A percentile compares a stretch with the other conserved stretches of the same genome.
Conservation (phyloP, 2,329 filamentous ascomycete species). For the Bipolaris zeicola region DNA sequence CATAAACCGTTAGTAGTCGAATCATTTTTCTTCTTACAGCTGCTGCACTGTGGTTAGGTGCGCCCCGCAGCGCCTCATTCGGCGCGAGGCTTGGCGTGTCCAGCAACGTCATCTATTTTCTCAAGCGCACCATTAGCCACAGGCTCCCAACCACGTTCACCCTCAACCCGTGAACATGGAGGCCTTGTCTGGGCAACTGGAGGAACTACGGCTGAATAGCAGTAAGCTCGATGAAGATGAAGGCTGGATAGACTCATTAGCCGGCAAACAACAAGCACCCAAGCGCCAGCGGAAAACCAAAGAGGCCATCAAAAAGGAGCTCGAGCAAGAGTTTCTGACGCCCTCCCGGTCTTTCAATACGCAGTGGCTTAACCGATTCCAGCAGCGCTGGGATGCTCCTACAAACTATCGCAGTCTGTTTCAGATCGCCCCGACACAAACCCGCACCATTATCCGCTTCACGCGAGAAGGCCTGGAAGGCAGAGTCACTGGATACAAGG, state of each 20-base stretch:
- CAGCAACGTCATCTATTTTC: conserved; percentile 30
- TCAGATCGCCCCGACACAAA: conserved; percentile 86
- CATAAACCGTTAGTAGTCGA: not conserved
- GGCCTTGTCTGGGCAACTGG: conserved; percentile 56
- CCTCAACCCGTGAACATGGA: conserved; percentile 36
- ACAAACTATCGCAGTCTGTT: conserved; percentile 84
- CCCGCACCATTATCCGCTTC: conserved; percentile 92
- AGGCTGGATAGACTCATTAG: conserved; percentile 63
- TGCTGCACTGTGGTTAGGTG: conserved; percentile 1
- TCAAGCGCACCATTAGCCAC: conserved; percentile 17
- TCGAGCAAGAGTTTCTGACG: conserved; percentile 78
- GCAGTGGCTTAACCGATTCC: conserved; percentile 86
- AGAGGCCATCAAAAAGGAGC: conserved; percentile 68
- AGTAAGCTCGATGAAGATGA: conserved; percentile 21
- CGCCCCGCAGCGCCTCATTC: conserved; percentile 23
- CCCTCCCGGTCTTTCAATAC: conserved; percentile 80
- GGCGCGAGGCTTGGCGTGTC: conserved; percentile 17
- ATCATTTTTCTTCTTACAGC: not conserved
- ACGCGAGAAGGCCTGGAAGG: conserved; percentile 90
- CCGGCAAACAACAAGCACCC: conserved; percentile 59
- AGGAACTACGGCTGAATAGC: conserved; percentile 56
- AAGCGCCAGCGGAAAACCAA: conserved; percentile 61
- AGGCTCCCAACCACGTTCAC: conserved; percentile 10
- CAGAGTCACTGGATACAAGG: conserved; percentile 88
- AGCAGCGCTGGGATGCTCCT: conserved; percentile 86